Conservation (phyloP, 108 stramenopile species). For the Pseudonitzschia multistriata region DNA sequence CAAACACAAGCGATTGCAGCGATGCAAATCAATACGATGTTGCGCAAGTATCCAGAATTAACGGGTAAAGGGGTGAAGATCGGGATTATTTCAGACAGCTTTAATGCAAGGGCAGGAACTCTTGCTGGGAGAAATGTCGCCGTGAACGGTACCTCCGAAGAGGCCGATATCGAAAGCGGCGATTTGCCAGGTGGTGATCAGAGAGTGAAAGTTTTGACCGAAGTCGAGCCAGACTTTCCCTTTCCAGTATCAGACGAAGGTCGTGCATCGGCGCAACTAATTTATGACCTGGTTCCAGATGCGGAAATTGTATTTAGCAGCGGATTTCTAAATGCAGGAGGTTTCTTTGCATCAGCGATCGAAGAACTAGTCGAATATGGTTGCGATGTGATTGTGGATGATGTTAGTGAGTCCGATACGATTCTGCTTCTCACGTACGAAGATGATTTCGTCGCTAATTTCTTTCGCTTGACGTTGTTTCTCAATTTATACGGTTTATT, state of each 20-base stretch:
- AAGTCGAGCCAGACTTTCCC: background rate
- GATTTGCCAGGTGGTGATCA: slow-evolving; percentile 20
- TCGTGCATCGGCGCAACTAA: slow-evolving; percentile 37
- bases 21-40: background rate
- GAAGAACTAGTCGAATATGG: slow-evolving; percentile 9
- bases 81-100: slow-evolving; percentile 34
- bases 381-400: slow-evolving; percentile 29
- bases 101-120: background rate
- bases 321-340: background rate
- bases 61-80: slow-evolving; percentile 22
- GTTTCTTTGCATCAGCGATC: slow-evolving; percentile 10
- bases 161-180: slow-evolving; percentile 24
- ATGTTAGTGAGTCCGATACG: slow-evolving; percentile 4
- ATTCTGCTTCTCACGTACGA: background rate
- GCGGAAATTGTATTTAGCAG: slow-evolving; percentile 10
- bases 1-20: slow-evolving; percentile 10
- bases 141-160: slow-evolving; percentile 3
- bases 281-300: slow-evolving; percentile 29
- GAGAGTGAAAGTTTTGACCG: background rate
- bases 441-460: background rate
- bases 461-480: background rate
- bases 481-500: background rate
- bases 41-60: slow-evolving; percentile 11
- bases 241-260: slow-evolving; percentile 26
- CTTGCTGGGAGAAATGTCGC: too few species aligned